phyloP scores from a whole-genome alignment of 495 filamentous ascomycete genomes.

The Articulospora tetracladia region DNA sequence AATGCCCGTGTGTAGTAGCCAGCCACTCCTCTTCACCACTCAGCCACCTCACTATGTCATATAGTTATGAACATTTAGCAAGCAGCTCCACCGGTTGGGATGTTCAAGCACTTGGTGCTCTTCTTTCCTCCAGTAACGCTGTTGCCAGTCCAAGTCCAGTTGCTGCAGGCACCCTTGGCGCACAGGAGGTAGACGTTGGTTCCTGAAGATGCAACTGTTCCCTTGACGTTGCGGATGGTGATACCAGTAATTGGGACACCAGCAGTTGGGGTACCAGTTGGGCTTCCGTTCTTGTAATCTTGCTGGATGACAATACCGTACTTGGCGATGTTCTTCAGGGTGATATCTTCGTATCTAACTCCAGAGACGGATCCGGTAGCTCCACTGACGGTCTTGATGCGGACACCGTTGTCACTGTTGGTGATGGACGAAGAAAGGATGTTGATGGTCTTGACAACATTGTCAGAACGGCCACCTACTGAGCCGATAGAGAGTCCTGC shows the following conservation, averaged over 20 bases:
- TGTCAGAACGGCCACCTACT: conserved; percentile 58
- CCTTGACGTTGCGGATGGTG: conserved; percentile 47
- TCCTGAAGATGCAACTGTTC: conserved; percentile 40
- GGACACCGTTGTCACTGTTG: conserved; percentile 53
- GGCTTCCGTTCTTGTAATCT: conserved; percentile 62
- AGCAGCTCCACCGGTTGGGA: conserved; percentile 34
- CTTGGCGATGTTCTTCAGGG: conserved; percentile 50
- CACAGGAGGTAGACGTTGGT: conserved; percentile 52
- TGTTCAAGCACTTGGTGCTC: conserved; percentile 36
- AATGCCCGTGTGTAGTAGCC: not conserved
- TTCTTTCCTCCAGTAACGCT: conserved; percentile 42
- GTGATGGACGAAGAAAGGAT: conserved; percentile 47
- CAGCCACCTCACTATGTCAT: too few relatives aligned
- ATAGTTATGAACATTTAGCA: conserved; percentile 32
- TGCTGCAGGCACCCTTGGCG: conserved; percentile 37
- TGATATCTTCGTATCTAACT: conserved; percentile 57
- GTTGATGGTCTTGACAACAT: conserved; percentile 53
- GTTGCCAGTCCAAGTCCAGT: conserved; percentile 47
- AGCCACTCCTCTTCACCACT: too few relatives aligned
- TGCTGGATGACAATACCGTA: conserved; percentile 68
- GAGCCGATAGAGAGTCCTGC: conserved; percentile 47
- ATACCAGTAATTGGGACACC: conserved; percentile 59
- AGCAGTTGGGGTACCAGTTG: conserved; percentile 53
- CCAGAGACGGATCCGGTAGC: conserved; percentile 54
- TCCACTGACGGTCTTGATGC: conserved; percentile 58